Conservation (phyloP, 352 stramenopile genomes). For the Blastocystis sp. region DNA sequence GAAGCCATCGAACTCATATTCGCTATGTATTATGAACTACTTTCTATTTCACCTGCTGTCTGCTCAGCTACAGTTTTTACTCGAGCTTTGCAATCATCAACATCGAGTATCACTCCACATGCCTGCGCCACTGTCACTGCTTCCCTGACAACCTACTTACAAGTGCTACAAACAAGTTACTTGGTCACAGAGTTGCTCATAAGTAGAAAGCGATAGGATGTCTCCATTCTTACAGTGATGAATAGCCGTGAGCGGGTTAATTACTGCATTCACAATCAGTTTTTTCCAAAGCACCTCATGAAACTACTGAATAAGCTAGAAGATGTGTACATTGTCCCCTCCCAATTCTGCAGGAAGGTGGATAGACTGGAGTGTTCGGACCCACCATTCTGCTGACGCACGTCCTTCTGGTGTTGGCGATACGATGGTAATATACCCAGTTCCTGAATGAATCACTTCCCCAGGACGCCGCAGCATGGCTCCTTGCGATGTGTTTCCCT, state of each 20-base stretch:
- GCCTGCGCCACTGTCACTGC: neutral
- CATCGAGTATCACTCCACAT: neutral
- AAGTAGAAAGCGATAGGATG: neutral
- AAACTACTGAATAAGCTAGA: neutral
- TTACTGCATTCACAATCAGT: constrained; percentile 46
- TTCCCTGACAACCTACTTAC: constrained; percentile 31
- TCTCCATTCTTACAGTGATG: constrained; percentile 5
- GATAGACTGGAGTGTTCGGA: neutral
- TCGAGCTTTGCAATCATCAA: neutral
- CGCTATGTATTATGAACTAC: neutral
- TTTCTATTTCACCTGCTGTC: neutral
- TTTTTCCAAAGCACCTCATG: constrained; percentile 25
- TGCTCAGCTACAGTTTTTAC: constrained; percentile 1
- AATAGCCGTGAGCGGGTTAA: constrained; percentile 21
- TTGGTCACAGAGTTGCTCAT: neutral
- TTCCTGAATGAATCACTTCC: constrained; percentile 30
- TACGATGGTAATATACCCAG: constrained; percentile 52
- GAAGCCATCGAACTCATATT: constrained; percentile 48
- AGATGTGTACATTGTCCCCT: neutral
- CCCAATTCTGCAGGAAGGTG: neutral
- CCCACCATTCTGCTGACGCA: constrained; percentile 2
- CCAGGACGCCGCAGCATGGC: constrained; percentile 20
- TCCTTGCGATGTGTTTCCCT: constrained; percentile 47
- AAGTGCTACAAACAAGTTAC: neutral
- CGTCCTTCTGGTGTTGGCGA: neutral